Evolutionary conservation across 2,329 filamentous ascomycete genomes (phyloP).

Genomic region (Ophiostoma montium): DNA sequence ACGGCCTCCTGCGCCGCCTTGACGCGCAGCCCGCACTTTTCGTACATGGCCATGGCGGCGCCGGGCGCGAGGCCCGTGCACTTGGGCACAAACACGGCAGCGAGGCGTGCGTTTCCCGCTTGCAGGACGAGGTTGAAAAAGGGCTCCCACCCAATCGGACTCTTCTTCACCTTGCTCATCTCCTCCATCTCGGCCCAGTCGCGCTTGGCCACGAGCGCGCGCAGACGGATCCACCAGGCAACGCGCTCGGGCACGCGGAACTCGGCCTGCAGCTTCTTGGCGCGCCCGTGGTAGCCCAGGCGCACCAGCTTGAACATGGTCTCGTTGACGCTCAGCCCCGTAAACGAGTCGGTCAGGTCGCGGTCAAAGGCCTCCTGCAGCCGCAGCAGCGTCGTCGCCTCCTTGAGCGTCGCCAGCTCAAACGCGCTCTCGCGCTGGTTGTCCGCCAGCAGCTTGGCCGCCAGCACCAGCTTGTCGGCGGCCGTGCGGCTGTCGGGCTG

Average conservation of each 20-base stretch:
- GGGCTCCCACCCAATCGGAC: slow-evolving; percentile 93
- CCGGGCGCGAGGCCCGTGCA: slow-evolving; percentile 56
- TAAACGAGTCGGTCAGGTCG: slow-evolving; percentile 63
- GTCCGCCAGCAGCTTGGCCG: slow-evolving; percentile 69
- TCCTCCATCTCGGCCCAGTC: slow-evolving; percentile 93
- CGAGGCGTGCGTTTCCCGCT: slow-evolving; percentile 80
- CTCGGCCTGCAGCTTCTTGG: slow-evolving; percentile 76
- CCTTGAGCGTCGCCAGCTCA: slow-evolving; percentile 62
- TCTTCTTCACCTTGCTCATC: slow-evolving; percentile 62
- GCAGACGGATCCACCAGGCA: slow-evolving; percentile 70
- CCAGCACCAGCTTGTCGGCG: slow-evolving; percentile 77
- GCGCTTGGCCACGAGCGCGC: slow-evolving; percentile 76
- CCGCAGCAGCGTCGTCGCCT: slow-evolving; percentile 66
- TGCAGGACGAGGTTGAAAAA: slow-evolving; percentile 84
- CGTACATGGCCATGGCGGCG: slow-evolving; percentile 79
- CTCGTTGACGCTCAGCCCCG: slow-evolving; percentile 77
- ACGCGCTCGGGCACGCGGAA: slow-evolving; percentile 90
- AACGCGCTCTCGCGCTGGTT: slow-evolving; percentile 60
- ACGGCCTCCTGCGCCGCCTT: slow-evolving; percentile 88
- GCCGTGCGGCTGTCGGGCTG: slow-evolving; percentile 57
- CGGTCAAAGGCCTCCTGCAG: slow-evolving; percentile 78
- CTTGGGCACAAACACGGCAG: slow-evolving; percentile 74
- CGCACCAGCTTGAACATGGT: slow-evolving; percentile 82
- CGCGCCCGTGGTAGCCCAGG: slow-evolving; percentile 68
- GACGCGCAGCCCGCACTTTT: slow-evolving; percentile 81